Evolutionary conservation across 1,139 yeast genomes (phyloP).

Genomic region (Geotrichum histeridarum): DNA sequence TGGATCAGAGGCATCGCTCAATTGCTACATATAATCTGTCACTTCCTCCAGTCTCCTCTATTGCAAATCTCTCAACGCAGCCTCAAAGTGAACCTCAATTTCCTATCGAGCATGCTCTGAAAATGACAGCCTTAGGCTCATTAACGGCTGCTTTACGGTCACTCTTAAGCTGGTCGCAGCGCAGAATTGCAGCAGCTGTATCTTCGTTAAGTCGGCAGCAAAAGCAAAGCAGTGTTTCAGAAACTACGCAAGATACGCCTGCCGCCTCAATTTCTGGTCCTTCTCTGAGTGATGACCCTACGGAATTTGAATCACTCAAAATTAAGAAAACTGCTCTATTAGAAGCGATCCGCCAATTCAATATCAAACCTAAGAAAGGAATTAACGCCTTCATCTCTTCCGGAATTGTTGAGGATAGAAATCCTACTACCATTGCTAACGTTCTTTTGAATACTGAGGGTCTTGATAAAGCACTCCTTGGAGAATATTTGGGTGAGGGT

Average conservation of each 20-base stretch:
- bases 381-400: constrained; percentile 54
- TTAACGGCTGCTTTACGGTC: constrained; percentile 80
- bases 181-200: constrained; percentile 46
- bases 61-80: constrained; percentile 56
- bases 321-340: constrained; percentile 75
- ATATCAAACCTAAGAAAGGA: constrained; percentile 80
- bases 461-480: constrained; percentile 76
- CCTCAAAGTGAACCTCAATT: constrained; percentile 39
- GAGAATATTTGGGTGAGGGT: constrained; percentile 91
- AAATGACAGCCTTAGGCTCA: constrained; percentile 73
- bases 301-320: constrained; percentile 79
- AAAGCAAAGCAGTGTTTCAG: neutral
- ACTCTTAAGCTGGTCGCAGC: constrained; percentile 81
- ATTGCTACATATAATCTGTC: constrained; percentile 71
- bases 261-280: constrained; percentile 20
- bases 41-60: constrained; percentile 69
- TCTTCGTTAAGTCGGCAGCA: neutral
- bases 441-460: constrained; percentile 75
- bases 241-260: constrained; percentile 18
- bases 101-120: constrained; percentile 65
- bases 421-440: constrained; percentile 65
- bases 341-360: constrained; percentile 66
- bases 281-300: constrained; percentile 55
- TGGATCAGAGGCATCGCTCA: constrained; percentile 56
- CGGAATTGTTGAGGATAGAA: constrained; percentile 56